phyloP scores from a whole-genome alignment of 1,139 yeast species.

The Yamadazyma siamensis region DNA sequence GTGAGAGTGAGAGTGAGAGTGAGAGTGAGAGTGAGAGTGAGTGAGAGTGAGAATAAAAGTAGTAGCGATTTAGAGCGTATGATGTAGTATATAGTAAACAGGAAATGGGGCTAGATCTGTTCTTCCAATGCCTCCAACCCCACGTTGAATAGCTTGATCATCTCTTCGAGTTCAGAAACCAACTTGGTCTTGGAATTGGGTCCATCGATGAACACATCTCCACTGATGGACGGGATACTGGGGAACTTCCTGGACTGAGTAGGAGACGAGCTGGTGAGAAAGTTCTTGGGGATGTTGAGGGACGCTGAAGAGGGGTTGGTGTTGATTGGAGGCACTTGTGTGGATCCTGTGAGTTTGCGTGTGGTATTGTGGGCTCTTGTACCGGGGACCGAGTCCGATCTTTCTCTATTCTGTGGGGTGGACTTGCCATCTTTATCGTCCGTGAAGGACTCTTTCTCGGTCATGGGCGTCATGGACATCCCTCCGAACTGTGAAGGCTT shows the following conservation, averaged over 20 bases:
- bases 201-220: constrained; percentile 37
- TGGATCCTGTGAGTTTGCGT: constrained; percentile 12
- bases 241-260: constrained; percentile 25
- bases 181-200: constrained; percentile 33
- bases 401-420: constrained; percentile 14
- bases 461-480: constrained; percentile 74
- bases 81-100: too few relatives aligned
- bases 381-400: constrained; percentile 16
- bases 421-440: constrained; percentile 12
- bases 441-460: constrained; percentile 47
- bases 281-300: constrained; percentile 14
- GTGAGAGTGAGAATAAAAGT: too few relatives aligned
- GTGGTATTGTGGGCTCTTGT: constrained; percentile 8
- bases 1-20: too few relatives aligned
- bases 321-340: constrained; percentile 9
- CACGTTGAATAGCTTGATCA: constrained; percentile 37
- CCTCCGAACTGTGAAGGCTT: constrained; percentile 49
- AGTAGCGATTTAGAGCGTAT: too few relatives aligned
- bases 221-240: constrained; percentile 32
- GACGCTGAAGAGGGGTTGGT: constrained; percentile 2
- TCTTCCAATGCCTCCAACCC: constrained; percentile 43
- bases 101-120: constrained; percentile 13
- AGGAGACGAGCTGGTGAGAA: constrained; percentile 8
- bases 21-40: too few relatives aligned
- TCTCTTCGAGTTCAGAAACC: constrained; percentile 35